These are phyloP conservation scores for Phanerochaete carnosa DNA, from an alignment of 768 basidiomycete genomes.

Conservation along the genomic window DNA sequence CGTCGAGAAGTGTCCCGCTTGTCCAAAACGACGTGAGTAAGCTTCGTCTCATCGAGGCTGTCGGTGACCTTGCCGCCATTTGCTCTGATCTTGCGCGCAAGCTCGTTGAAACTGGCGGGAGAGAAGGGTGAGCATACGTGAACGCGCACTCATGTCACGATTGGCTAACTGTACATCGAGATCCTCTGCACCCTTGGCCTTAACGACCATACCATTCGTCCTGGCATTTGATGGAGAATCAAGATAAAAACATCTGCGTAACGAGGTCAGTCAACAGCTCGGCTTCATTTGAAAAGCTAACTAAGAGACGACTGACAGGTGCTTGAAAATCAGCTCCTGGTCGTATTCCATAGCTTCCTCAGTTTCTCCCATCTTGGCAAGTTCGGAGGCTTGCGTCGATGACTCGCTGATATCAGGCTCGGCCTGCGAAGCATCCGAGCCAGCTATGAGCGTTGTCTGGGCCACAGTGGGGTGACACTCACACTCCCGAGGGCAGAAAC, in stretches of 20 bases:
- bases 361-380: constrained; percentile 68
- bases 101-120: constrained; percentile 48
- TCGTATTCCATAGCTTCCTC: constrained; percentile 75
- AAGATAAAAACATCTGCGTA: constrained; percentile 77
- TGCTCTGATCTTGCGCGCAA: constrained; percentile 49
- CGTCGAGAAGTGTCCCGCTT: constrained; percentile 78
- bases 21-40: constrained; percentile 86
- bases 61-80: constrained; percentile 74
- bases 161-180: constrained; percentile 30
- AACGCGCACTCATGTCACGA: constrained; percentile 43
- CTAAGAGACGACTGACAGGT: constrained; percentile 55
- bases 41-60: constrained; percentile 61
- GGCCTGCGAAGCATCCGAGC: neutral
- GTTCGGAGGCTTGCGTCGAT: neutral
- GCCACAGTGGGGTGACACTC: neutral
- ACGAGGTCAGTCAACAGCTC: constrained; percentile 6
- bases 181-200: constrained; percentile 47
- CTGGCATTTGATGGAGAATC: constrained; percentile 76
- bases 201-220: constrained; percentile 57
- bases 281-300: neutral
- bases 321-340: constrained; percentile 71
- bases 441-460: too few species aligned
- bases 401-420: neutral
- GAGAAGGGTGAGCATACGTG: neutral
- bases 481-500: constrained; percentile 10